phyloP scores from a whole-genome alignment of 2,329 filamentous ascomycete genomes.

The Knoxdaviesia proteae region DNA sequence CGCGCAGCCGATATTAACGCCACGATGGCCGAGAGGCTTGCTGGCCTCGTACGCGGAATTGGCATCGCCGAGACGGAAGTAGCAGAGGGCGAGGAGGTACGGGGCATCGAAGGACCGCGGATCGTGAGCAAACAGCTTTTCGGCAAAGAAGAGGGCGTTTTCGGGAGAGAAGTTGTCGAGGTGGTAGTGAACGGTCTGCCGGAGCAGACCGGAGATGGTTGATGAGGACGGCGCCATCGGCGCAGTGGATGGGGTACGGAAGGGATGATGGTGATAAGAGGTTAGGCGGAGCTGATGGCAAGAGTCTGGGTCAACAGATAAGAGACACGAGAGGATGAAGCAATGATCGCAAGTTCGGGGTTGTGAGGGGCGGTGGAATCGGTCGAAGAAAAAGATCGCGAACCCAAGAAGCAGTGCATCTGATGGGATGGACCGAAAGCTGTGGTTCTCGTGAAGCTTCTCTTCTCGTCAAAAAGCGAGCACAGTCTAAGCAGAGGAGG shows the following conservation, averaged over 20 bases:
- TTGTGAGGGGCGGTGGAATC: no score
- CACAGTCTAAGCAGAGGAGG: neutral
- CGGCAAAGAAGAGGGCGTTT: slow-evolving; percentile 86
- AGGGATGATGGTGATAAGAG: no score
- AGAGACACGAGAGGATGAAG: no score
- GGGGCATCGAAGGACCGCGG: slow-evolving; percentile 58
- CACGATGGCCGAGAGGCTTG: slow-evolving; percentile 48
- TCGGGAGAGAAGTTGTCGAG: slow-evolving; percentile 79
- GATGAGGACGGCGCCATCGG: slow-evolving; percentile 31
- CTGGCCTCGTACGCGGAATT: slow-evolving; percentile 73
- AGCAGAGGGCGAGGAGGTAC: slow-evolving; percentile 68
- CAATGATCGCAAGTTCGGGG: no score
- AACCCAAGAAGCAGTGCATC: no score
- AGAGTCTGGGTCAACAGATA: no score
- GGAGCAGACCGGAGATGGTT: slow-evolving; percentile 29
- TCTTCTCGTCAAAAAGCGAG: no score
- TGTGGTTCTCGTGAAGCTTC: no score
- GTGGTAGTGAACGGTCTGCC: slow-evolving; percentile 42
- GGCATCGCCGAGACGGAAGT: slow-evolving; percentile 62
- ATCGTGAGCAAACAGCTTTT: slow-evolving; percentile 69
- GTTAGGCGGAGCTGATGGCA: no score
- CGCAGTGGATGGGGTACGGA: no score
- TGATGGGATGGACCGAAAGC: no score
- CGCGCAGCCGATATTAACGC: slow-evolving; percentile 63
- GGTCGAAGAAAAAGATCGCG: no score